phyloP scores from a whole-genome alignment of 1,284 basidiomycete genomes.

The Phellopilus nigrolimitatus region DNA sequence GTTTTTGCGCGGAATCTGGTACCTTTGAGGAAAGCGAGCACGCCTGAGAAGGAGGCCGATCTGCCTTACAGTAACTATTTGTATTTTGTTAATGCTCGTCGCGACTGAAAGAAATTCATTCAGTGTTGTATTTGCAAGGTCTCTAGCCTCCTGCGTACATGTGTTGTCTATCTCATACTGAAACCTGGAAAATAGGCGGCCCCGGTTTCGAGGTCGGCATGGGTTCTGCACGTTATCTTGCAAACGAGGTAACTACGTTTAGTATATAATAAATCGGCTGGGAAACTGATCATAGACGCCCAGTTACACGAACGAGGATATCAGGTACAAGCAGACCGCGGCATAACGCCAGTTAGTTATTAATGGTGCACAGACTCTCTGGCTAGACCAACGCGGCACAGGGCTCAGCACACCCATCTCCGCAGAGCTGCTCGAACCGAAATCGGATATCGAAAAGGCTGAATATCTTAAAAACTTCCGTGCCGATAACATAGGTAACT shows the following conservation, averaged over 20 bases:
- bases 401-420: conserved; percentile 46
- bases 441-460: conserved; percentile 40
- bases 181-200: conserved; percentile 32
- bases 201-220: conserved; percentile 42
- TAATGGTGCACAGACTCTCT: conserved; percentile 34
- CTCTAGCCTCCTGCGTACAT: background rate
- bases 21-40: conserved; percentile 39
- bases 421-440: conserved; percentile 36
- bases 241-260: conserved; percentile 30
- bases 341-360: background rate
- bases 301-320: conserved; percentile 46
- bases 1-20: conserved; percentile 44
- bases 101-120: background rate
- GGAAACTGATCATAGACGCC: conserved; percentile 6
- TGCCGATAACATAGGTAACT: conserved; percentile 43
- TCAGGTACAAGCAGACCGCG: conserved; percentile 30
- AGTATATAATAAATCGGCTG: background rate
- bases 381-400: conserved; percentile 50
- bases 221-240: conserved; percentile 30
- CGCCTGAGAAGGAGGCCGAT: conserved; percentile 36
- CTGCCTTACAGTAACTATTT: conserved; percentile 39
- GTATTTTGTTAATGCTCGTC: background rate
- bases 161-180: conserved; percentile 26
- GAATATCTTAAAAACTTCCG: conserved; percentile 46
- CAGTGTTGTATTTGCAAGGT: conserved; percentile 48